These are phyloP conservation scores for Trichoderma lentiforme DNA, from an alignment of 2,329 filamentous ascomycete genomes.

Conservation along the genomic window DNA sequence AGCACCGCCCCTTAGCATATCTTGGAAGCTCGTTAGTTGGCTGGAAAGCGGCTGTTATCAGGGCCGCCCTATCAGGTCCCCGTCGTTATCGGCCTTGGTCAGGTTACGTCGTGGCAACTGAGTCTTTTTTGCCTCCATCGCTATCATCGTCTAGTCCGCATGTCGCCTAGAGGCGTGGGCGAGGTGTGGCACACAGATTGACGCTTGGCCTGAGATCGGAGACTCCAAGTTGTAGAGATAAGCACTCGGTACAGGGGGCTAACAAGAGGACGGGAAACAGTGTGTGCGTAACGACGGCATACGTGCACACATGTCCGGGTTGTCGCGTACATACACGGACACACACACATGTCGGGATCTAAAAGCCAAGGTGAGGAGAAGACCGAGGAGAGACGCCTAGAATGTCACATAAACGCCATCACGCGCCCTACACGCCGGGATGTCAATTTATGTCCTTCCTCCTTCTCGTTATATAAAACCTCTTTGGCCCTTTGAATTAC, in stretches of 20 bases:
- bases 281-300: background rate
- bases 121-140: background rate
- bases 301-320: background rate
- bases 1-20: slow-evolving; percentile 4
- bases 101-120: background rate
- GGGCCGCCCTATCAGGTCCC: slow-evolving; percentile 8
- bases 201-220: background rate
- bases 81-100: slow-evolving; percentile 8
- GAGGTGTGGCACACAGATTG: background rate
- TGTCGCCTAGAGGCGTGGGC: background rate
- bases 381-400: background rate
- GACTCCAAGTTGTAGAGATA: background rate
- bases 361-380: slow-evolving; percentile 4
- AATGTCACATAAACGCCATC: slow-evolving; percentile 4
- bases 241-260: background rate
- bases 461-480: background rate
- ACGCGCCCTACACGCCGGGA: background rate
- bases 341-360: background rate
- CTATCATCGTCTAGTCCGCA: background rate
- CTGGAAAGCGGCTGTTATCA: background rate
- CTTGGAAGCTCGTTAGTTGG: background rate
- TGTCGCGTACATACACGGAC: background rate
- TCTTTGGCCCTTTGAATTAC: background rate
- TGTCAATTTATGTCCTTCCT: background rate
- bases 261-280: background rate